phyloP scores from a whole-genome alignment of 75 land plant genomes.

The Cupressus sempervirens region DNA sequence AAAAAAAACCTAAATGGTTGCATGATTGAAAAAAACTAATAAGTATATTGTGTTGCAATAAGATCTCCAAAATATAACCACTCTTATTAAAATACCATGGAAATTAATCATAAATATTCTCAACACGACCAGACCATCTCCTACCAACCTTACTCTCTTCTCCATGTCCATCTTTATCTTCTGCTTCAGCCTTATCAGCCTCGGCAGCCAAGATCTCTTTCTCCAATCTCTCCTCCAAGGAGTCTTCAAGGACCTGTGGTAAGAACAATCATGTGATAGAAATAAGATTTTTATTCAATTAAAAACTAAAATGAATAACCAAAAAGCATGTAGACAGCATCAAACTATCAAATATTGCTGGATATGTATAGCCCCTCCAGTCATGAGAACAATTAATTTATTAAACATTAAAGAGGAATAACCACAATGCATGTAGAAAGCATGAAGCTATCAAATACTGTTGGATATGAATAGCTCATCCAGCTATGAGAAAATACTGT shows the following conservation, averaged over 20 bases:
- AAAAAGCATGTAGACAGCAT: not conserved
- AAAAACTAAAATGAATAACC: not conserved
- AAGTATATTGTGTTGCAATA: not conserved
- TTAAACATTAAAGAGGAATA: not conserved
- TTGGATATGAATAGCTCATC: not conserved
- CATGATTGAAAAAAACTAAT: not conserved
- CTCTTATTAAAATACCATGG: not conserved
- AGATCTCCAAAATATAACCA: not conserved
- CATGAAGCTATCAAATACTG: not conserved
- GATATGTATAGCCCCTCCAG: not conserved
- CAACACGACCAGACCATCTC: not conserved
- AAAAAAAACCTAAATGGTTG: not conserved
- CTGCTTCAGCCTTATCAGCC: slow-evolving; percentile 76
- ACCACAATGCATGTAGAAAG: not conserved
- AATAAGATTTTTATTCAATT: not conserved
- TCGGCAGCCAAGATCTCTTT: slow-evolving; percentile 68
- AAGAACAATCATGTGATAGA: not conserved
- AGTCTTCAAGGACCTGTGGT: slow-evolving; percentile 82
- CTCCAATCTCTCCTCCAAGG: slow-evolving; percentile 86
- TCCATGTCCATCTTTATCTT: slow-evolving; percentile 64
- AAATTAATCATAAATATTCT: not conserved
- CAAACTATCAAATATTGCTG: not conserved
- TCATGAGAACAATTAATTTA: not conserved
- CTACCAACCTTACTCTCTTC: slow-evolving; percentile 70
- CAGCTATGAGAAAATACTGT: not conserved